phyloP scores from a whole-genome alignment of 75 land plant genomes.

The Cunninghamia lanceolata region DNA sequence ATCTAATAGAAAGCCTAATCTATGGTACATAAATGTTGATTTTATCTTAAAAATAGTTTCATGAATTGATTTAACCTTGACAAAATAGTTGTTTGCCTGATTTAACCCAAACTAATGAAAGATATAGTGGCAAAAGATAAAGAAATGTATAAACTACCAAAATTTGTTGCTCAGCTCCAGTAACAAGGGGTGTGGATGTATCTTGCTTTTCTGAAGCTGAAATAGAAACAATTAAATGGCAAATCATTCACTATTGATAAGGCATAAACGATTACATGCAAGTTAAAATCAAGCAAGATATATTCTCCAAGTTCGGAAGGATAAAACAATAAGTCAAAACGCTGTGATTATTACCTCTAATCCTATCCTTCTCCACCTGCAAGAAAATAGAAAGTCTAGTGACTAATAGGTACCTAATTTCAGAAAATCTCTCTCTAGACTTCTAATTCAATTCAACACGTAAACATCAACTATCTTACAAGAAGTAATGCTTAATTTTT shows the following conservation, averaged over 20 bases:
- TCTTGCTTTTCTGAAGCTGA: slow-evolving; percentile 46
- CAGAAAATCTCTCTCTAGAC: background rate
- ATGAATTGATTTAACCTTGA: background rate
- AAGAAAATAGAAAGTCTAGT: background rate
- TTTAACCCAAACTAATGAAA: background rate
- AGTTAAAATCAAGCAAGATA: background rate
- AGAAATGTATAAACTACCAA: slow-evolving; percentile 38
- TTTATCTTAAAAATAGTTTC: background rate
- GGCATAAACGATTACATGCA: background rate
- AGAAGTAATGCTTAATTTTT: background rate
- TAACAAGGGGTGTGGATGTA: slow-evolving; percentile 22
- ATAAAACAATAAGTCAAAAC: background rate
- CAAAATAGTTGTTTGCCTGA: background rate
- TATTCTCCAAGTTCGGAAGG: background rate
- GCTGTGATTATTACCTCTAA: background rate
- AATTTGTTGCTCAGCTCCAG: slow-evolving; percentile 90
- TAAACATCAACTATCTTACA: background rate
- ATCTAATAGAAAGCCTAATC: background rate
- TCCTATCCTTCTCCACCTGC: slow-evolving; percentile 9
- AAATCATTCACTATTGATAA: background rate
- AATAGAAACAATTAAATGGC: background rate
- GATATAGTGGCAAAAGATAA: background rate
- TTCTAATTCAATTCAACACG: background rate
- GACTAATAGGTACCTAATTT: background rate
- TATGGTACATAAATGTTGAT: background rate